These are phyloP conservation scores for Pyrenophora teres DNA, from an alignment of 2,329 filamentous ascomycete species.

Conservation along the genomic window DNA sequence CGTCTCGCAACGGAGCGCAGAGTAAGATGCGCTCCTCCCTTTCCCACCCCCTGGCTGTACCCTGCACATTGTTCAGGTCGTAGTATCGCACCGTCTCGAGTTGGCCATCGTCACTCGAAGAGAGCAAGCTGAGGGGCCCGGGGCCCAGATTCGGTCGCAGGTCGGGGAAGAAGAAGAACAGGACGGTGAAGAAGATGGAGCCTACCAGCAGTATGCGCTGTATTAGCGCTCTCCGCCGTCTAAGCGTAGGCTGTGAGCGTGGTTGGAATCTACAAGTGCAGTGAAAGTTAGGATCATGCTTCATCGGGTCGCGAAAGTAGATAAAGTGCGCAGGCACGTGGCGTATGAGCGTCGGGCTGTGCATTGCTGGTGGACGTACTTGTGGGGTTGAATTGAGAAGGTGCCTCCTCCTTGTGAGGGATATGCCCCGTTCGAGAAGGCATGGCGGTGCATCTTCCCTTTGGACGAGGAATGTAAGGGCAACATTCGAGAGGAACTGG, in stretches of 20 bases:
- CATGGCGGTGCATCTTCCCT: constrained; percentile 85
- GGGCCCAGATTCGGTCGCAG: constrained; percentile 66
- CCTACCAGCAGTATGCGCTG: constrained; percentile 66
- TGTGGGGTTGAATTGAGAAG: constrained; percentile 87
- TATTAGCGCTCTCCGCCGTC: constrained; percentile 74
- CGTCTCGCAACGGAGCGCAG: constrained; percentile 92
- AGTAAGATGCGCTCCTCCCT: constrained; percentile 92
- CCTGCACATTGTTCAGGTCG: constrained; percentile 88
- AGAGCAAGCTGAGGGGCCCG: constrained; percentile 71
- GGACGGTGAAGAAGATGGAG: constrained; percentile 61
- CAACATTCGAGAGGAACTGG: constrained; percentile 57
- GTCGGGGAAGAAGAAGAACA: constrained; percentile 78
- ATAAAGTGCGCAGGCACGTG: constrained; percentile 23
- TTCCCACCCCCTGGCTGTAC: constrained; percentile 92
- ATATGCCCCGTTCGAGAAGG: constrained; percentile 81
- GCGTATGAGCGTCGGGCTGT: constrained; percentile 23
- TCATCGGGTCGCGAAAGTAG: constrained; percentile 23
- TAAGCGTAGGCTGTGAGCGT: constrained; percentile 72
- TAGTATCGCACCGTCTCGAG: constrained; percentile 97
- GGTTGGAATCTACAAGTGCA: constrained; percentile 74
- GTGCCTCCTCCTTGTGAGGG: constrained; percentile 69
- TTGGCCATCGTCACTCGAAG: constrained; percentile 70
- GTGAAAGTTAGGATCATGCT: constrained; percentile 38
- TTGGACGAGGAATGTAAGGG: constrained; percentile 62
- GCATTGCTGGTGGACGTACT: constrained; percentile 61